Percentiles rank a stretch among this genome's conserved stretches.
These are phyloP conservation scores for Arthrobotrys iridis DNA, from an alignment of 2,329 filamentous ascomycete genomes.

Conservation along the genomic window DNA sequence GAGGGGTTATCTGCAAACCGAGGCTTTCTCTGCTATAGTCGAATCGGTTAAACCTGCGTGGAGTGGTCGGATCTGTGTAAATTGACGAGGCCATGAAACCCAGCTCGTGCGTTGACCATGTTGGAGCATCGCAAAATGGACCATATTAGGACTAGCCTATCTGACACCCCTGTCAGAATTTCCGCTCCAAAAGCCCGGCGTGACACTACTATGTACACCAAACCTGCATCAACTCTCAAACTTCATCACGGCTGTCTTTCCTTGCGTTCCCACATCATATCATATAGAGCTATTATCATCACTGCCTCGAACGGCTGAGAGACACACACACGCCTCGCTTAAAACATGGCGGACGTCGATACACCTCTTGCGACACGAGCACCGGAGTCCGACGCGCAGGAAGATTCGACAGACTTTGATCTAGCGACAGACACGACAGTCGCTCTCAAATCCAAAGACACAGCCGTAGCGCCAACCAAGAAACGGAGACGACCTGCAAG, in stretches of 20 bases:
- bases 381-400: slow-evolving; percentile 45
- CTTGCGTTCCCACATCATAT: not conserved
- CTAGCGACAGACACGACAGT: slow-evolving; percentile 37
- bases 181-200: slow-evolving; percentile 2
- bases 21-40: too few relatives aligned
- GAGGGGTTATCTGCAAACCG: too few relatives aligned
- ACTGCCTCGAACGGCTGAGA: not conserved
- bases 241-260: slow-evolving; percentile 1
- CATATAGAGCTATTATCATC: not conserved
- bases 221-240: not conserved
- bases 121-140: slow-evolving; percentile 7
- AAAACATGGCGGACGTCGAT: slow-evolving; percentile 47
- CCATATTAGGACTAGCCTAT: not conserved
- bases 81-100: not conserved
- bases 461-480: slow-evolving; percentile 71
- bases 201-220: not conserved
- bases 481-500: slow-evolving; percentile 84
- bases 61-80: too few relatives aligned
- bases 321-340: not conserved
- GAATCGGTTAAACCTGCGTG: too few relatives aligned
- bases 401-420: slow-evolving; percentile 28
- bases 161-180: not conserved
- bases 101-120: not conserved
- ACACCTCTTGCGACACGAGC: slow-evolving; percentile 34
- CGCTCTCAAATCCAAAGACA: slow-evolving; percentile 46